phyloP scores from a whole-genome alignment of 176 grass and related monocot genomes.

The Bonia amplexicaulis region DNA sequence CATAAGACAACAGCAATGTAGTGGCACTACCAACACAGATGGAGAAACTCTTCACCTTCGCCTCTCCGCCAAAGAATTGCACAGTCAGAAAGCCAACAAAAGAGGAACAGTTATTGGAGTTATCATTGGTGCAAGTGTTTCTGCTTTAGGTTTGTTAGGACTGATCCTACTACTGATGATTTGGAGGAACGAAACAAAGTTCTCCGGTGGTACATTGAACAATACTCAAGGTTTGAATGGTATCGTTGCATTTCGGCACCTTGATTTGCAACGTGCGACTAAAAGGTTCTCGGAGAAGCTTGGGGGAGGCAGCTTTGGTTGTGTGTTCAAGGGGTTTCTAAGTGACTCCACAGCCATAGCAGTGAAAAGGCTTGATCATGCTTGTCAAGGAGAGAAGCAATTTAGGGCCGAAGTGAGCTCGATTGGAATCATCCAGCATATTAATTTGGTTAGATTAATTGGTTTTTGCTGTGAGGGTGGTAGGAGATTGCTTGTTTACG shows the following conservation, averaged over 20 bases:
- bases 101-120: background rate
- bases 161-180: constrained; percentile 5
- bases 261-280: constrained; percentile 34
- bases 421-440: constrained; percentile 48
- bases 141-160: background rate
- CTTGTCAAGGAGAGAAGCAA: constrained; percentile 58
- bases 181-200: constrained; percentile 1
- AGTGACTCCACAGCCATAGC: constrained; percentile 32
- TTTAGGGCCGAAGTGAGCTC: constrained; percentile 43
- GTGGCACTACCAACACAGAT: background rate
- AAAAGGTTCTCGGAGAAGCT: constrained; percentile 45
- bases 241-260: constrained; percentile 29
- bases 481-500: constrained; percentile 58
- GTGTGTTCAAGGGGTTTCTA: constrained; percentile 46
- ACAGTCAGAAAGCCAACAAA: background rate
- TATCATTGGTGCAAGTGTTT: background rate
- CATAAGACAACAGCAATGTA: constrained; percentile 6
- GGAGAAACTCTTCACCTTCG: constrained; percentile 36
- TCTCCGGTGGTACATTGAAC: background rate
- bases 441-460: constrained; percentile 50
- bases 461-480: constrained; percentile 48
- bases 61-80: constrained; percentile 30
- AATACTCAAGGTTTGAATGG: background rate
- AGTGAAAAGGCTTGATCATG: constrained; percentile 50
- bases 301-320: constrained; percentile 54